These are phyloP conservation scores for Sporothrix schenckii DNA, from an alignment of 2,329 filamentous ascomycete genomes.

Conservation along the genomic window DNA sequence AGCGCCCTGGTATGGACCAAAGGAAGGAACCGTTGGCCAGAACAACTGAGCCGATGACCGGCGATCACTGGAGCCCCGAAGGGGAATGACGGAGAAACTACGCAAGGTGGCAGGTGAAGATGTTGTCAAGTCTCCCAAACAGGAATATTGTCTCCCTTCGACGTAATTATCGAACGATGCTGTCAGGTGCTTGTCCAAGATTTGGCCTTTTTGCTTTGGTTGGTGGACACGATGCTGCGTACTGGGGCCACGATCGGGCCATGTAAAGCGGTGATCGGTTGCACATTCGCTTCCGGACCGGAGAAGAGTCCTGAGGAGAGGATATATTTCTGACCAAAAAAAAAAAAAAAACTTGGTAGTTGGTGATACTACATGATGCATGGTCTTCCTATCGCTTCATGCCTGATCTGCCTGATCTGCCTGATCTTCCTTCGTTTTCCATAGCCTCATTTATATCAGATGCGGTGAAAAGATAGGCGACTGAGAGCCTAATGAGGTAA, in stretches of 20 bases:
- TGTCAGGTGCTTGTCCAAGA: neutral
- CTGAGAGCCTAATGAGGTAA: neutral
- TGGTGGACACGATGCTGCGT: neutral
- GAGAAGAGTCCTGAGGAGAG: neutral
- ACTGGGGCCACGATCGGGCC: neutral
- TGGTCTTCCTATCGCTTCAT: neutral
- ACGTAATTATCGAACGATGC: neutral
- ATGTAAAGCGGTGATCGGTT: neutral
- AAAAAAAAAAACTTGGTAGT: neutral
- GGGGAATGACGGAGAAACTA: neutral
- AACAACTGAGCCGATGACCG: neutral
- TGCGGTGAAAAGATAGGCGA: neutral
- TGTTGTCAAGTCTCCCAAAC: neutral
- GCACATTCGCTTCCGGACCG: neutral
- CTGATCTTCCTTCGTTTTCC: neutral
- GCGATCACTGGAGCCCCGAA: neutral
- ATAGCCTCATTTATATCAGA: neutral
- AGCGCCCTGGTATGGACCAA: neutral
- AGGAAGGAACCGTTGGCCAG: neutral
- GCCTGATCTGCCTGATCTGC: neutral
- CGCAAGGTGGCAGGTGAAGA: neutral
- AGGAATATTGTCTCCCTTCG: neutral
- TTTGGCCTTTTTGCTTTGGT: neutral
- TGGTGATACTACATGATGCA: constrained; percentile 8
- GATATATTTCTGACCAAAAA: neutral